Conservation (phyloP, 805 yeast genomes). For the Ogataea glucozyma region DNA sequence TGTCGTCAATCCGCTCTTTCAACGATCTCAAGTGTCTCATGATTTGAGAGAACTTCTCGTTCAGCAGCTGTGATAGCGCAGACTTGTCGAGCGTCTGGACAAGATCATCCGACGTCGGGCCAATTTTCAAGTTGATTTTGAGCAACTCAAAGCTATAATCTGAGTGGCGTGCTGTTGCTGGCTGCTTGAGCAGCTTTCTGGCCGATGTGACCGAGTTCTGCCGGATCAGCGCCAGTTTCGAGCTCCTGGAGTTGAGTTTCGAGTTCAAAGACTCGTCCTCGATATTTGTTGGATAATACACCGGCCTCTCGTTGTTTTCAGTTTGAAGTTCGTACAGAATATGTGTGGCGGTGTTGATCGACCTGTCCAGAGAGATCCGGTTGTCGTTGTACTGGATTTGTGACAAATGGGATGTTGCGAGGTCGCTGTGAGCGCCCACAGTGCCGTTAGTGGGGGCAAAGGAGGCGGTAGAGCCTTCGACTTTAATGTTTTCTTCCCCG, state of each 20-base stretch:
- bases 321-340: conserved; percentile 49
- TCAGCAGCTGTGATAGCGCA: conserved; percentile 68
- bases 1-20: conserved; percentile 84
- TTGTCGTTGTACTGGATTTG: conserved; percentile 79
- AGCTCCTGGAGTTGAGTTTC: conserved; percentile 47
- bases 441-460: conserved; percentile 10
- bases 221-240: conserved; percentile 54
- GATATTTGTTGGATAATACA: conserved; percentile 57
- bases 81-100: conserved; percentile 62
- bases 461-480: conserved; percentile 14
- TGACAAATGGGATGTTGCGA: conserved; percentile 51
- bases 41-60: conserved; percentile 64
- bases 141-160: conserved; percentile 57
- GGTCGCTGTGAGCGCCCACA: conserved; percentile 29
- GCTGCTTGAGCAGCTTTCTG: conserved; percentile 14
- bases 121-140: conserved; percentile 63
- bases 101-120: conserved; percentile 42
- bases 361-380: conserved; percentile 61
- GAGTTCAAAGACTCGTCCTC: conserved; percentile 34
- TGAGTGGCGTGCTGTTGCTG: conserved; percentile 23
- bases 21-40: conserved; percentile 68
- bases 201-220: conserved; percentile 36
- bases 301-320: conserved; percentile 63
- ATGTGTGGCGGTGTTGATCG: conserved; percentile 54
- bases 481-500: conserved; percentile 19